These are phyloP conservation scores for Syncephalis plumigaleata DNA, from an alignment of 371 early-diverging fungal species.

Conservation along the genomic window DNA sequence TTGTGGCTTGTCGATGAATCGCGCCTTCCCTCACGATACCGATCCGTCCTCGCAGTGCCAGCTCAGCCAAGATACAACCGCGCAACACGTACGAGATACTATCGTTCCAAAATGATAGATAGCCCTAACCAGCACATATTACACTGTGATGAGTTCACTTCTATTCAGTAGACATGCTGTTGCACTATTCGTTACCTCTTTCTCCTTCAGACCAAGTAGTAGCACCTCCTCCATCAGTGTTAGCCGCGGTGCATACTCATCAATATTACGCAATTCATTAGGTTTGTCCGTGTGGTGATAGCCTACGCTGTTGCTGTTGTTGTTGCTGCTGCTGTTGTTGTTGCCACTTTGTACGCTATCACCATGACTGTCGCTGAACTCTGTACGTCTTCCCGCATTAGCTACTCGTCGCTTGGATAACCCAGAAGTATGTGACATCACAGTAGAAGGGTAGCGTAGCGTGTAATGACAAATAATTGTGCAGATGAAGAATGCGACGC, in stretches of 20 bases:
- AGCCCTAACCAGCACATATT: constrained; percentile 35
- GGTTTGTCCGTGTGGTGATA: too few relatives aligned
- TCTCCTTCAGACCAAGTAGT: constrained; percentile 85
- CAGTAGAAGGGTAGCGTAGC: too few relatives aligned
- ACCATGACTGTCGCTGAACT: too few relatives aligned
- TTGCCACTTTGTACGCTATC: too few relatives aligned
- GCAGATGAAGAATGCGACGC: too few relatives aligned
- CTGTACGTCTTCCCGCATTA: too few relatives aligned
- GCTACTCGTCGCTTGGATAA: too few relatives aligned
- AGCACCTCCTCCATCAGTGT: constrained; percentile 90
- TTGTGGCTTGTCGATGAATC: constrained; percentile 34
- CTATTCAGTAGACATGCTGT: background rate
- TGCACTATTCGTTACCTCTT: constrained; percentile 63
- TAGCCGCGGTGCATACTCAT: constrained; percentile 27
- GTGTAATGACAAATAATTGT: too few relatives aligned
- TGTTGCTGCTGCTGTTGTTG: too few relatives aligned
- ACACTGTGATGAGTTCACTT: background rate
- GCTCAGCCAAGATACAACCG: constrained; percentile 88
- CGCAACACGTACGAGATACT: constrained; percentile 89
- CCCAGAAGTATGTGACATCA: too few relatives aligned
- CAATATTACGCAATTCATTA: background rate
- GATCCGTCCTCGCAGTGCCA: constrained; percentile 79
- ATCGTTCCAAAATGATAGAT: constrained; percentile 96
- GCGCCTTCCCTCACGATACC: constrained; percentile 74
- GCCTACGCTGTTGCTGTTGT: too few relatives aligned